Conservation (phyloP, 2,329 filamentous ascomycete genomes). For the Colletotrichum sp. region DNA sequence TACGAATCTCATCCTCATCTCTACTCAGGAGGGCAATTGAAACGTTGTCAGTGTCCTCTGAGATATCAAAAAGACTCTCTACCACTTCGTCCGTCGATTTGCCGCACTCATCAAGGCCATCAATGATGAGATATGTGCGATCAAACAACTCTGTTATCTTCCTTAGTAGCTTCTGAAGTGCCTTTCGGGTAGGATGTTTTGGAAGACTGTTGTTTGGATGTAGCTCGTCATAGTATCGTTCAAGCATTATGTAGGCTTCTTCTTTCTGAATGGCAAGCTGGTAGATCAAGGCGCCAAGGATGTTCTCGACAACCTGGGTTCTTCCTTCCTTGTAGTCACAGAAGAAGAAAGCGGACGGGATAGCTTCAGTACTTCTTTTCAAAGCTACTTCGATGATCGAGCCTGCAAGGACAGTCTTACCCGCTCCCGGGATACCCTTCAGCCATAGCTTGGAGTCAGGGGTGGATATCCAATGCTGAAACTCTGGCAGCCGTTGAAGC, state of each 20-base stretch:
- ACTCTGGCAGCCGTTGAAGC: neutral
- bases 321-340: neutral
- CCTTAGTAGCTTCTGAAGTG: rapidly evolving
- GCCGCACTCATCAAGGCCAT: neutral
- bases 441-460: neutral
- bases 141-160: neutral
- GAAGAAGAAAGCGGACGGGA: neutral
- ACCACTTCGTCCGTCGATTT: neutral
- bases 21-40: conserved; percentile 1
- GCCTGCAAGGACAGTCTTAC: neutral
- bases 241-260: neutral
- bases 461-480: neutral
- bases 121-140: neutral
- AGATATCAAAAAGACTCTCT: neutral
- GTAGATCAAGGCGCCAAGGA: neutral
- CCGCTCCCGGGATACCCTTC: neutral
- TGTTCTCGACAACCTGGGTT: neutral
- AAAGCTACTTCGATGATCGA: neutral
- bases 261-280: conserved; percentile 2
- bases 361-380: neutral
- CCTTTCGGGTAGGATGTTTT: neutral
- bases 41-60: neutral
- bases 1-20: neutral
- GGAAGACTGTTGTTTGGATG: neutral
- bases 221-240: neutral